Conservation (phyloP, 371 early-diverging fungal species). For the Mortierella sp. region DNA sequence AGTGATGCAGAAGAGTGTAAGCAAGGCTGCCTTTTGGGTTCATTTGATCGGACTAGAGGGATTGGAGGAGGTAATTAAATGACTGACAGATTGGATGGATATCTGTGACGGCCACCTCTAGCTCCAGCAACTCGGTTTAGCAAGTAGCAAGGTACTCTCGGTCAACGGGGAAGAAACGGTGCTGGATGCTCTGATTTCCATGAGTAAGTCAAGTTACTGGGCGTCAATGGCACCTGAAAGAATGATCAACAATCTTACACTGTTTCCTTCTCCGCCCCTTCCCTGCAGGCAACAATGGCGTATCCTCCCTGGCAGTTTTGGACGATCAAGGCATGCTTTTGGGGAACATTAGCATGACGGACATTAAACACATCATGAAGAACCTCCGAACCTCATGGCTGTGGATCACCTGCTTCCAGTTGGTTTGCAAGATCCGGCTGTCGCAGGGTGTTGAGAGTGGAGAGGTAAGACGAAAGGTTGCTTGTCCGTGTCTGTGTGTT, state of each 20-base stretch:
- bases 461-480: constrained; percentile 8
- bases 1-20: constrained; percentile 49
- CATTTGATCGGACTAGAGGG: neutral
- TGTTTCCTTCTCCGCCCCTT: neutral
- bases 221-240: neutral
- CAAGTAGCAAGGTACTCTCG: constrained; percentile 62
- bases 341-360: constrained; percentile 78
- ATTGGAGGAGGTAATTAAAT: too few relatives aligned
- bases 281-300: constrained; percentile 59
- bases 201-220: constrained; percentile 56
- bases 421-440: constrained; percentile 49
- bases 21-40: neutral
- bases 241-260: neutral
- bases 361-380: constrained; percentile 63
- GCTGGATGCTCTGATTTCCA: constrained; percentile 65
- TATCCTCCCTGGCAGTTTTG: constrained; percentile 73
- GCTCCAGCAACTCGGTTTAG: constrained; percentile 28
- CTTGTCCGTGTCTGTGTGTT: neutral
- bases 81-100: neutral
- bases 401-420: constrained; percentile 50
- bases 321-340: constrained; percentile 68
- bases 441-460: constrained; percentile 47
- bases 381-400: constrained; percentile 47
- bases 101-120: neutral
- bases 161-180: constrained; percentile 56